Percentiles rank a stretch among this genome's conserved stretches.
phyloP scores from a whole-genome alignment of 2,329 filamentous ascomycete genomes.

The Calonectria pseudoturangicola region DNA sequence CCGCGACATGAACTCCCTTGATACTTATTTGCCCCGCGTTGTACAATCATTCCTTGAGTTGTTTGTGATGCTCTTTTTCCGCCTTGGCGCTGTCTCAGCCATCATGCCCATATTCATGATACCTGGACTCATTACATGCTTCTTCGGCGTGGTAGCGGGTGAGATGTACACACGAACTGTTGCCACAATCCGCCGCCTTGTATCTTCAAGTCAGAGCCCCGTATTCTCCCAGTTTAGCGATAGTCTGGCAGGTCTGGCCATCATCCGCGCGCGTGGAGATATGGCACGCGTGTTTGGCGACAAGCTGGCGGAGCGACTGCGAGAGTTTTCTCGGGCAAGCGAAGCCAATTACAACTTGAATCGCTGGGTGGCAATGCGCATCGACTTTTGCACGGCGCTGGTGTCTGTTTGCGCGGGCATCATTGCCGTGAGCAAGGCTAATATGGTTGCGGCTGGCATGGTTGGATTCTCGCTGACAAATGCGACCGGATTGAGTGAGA shows the following conservation, averaged over 20 bases:
- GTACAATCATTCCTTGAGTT: constrained; percentile 65
- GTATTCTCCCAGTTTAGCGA: constrained; percentile 75
- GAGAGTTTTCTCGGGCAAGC: constrained; percentile 65
- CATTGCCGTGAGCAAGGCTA: constrained; percentile 69
- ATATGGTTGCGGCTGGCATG: constrained; percentile 68
- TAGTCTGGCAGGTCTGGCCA: constrained; percentile 68
- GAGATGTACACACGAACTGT: constrained; percentile 71
- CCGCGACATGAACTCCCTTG: constrained; percentile 73
- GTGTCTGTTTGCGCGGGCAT: constrained; percentile 70
- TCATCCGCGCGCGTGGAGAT: constrained; percentile 70
- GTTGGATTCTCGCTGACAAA: constrained; percentile 75
- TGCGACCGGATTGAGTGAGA: constrained; percentile 72
- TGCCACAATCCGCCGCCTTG: constrained; percentile 66
- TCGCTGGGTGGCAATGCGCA: constrained; percentile 73
- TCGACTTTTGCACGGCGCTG: constrained; percentile 72
- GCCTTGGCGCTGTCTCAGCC: constrained; percentile 67
- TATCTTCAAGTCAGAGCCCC: constrained; percentile 69
- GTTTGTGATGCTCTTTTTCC: constrained; percentile 65
- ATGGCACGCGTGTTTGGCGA: constrained; percentile 68
- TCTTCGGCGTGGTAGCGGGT: constrained; percentile 66
- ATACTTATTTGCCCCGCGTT: constrained; percentile 67
- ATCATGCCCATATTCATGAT: constrained; percentile 72
- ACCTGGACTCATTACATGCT: constrained; percentile 66
- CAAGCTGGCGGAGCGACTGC: constrained; percentile 69
- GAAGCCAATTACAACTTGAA: constrained; percentile 74